phyloP scores from a whole-genome alignment of 306 rosid genomes.

The Sicyos edulis region DNA sequence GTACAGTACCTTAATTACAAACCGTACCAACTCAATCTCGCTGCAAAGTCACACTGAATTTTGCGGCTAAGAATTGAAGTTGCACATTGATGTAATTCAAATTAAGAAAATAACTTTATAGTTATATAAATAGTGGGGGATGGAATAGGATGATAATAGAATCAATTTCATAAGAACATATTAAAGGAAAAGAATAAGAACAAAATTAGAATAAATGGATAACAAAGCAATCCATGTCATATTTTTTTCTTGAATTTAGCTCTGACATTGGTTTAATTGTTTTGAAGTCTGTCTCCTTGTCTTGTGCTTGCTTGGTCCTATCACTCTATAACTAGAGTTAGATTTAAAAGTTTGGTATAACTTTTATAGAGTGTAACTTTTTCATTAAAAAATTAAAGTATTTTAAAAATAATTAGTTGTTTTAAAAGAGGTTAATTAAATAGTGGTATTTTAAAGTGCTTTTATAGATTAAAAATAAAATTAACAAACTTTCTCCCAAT shows the following conservation, averaged over 20 bases:
- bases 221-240: background rate
- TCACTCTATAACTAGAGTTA: background rate
- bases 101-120: background rate
- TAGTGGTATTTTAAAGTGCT: background rate
- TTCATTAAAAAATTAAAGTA: background rate
- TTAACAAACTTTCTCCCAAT: background rate
- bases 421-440: background rate
- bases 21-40: background rate
- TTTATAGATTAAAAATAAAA: background rate
- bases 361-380: background rate
- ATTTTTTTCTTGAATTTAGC: background rate
- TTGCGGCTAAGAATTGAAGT: background rate
- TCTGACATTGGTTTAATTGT: background rate
- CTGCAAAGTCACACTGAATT: background rate
- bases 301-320: constrained; percentile 1
- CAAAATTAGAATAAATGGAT: constrained; percentile 5
- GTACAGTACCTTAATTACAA: background rate
- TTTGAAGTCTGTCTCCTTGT: constrained; percentile 1
- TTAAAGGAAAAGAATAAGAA: constrained; percentile 15
- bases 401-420: background rate
- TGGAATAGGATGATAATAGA: background rate
- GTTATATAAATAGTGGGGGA: background rate
- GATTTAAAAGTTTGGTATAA: constrained; percentile 12
- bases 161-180: background rate
- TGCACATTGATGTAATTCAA: background rate